Evolutionary conservation across 805 yeast genomes (phyloP), one percentile per base, ranked within the genome.

Genomic region (Kluyveromyces aestuarii): DNA sequence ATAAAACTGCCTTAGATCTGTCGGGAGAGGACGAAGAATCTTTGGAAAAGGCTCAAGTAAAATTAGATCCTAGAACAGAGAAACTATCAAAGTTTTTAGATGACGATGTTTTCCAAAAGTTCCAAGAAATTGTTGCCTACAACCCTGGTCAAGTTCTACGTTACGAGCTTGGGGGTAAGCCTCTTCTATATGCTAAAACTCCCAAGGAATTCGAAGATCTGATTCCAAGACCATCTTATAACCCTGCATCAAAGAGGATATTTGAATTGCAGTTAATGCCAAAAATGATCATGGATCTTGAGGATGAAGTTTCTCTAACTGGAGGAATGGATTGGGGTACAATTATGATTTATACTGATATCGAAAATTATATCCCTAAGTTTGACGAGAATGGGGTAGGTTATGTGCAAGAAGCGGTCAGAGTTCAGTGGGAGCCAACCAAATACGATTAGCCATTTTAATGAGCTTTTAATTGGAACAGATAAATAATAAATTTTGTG

Each of bases 241-340:
- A 84, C 51, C 87, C 87, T 7, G 66, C 81, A 35, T 73, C 82
- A 17, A 40, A 52, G 13, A 74, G 91, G 55, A 76, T 75, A 33
- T 85, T 88, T 60, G 99, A 93, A 66, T 68, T 91, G 50, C 99
- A 93, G 63, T 65, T 93, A 48, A 91, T 91, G 97, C 99, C 99
- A 2, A 87, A 87, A 62, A 79, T 89, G 47, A 91, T 93, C 47
- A 72, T 87, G 45, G 91, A 87, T 58, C 72, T 93, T 41, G 97
- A 91, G 61, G 72, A 72, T 40, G 66, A 69, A 27, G 59, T 64
- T 14, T 69, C 63, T 45, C 69, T 85, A 2, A 57, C 75, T 40
- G 79, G 79, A 36, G 97, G 98, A 11, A 91, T 91, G 95, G 95
- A 91, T 53, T 93, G 99, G 99, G 98, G 97, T 1, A 86, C 98